Evolutionary conservation across 768 basidiomycete genomes (phyloP), one percentile per base, ranked within the genome.

Genomic region (Hygrocybe coccinea): DNA sequence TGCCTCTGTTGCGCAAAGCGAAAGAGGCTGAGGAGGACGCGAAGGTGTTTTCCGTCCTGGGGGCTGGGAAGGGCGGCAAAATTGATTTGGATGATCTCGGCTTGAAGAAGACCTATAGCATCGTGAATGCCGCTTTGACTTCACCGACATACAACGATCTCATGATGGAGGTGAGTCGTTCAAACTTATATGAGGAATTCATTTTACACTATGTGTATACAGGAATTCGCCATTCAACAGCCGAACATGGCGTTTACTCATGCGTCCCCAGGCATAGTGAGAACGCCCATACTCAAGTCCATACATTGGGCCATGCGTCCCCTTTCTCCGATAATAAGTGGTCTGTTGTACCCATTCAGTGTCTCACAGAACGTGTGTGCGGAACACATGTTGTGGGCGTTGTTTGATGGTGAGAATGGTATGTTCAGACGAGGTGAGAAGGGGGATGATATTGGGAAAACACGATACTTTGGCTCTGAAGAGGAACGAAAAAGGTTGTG

Each of bases 51-150:
- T 75, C 75, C 3, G 70, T 83, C 0, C 60, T 82, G 17, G 67
- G 73, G 64, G 4, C 61, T 1, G 69, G 69, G 0, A 24, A 65
- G 0, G 75, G 74, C 6, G 67, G 64, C 0, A 52, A 61, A 8
- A 70, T 81, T 14, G 70, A 79, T 57, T 46, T 76, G 35, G 67
- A 81, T n/a, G 79, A 82, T 58, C 69, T 83, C 22, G 79, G 74
- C 0, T 62, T 83, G 61, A 78, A 78, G 69, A 78, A 78, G 64
- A 65, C 52, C 17, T 83, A 71, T 62, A 69, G 66, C 1, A 33
- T 72, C 1, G 10, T 55, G 5, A 71, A 66, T 2, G 76, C 76
- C 0, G 74, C 68, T 1, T 22, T 64, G 34, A 59, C 67, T 1
- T 67, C 71, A 0, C 66, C 73, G 17, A 77, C 79, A 0, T 82